Percentiles rank a stretch among this genome's conserved stretches.
These are phyloP conservation scores for Yamadazyma paraphyllophila DNA, from an alignment of 805 yeast genomes.

Conservation along the genomic window DNA sequence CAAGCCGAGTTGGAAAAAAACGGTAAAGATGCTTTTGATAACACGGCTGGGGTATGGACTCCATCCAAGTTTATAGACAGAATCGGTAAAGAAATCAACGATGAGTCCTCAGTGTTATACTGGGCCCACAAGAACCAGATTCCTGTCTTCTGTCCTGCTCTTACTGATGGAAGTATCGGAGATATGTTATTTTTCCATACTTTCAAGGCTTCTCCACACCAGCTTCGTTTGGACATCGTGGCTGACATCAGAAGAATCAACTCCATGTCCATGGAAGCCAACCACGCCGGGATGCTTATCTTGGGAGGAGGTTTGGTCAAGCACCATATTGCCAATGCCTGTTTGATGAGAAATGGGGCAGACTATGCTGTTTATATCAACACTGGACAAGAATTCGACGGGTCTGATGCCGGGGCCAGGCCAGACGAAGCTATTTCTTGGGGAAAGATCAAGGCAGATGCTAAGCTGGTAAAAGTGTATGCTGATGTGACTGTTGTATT, in stretches of 20 bases:
- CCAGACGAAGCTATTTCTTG: constrained; percentile 99
- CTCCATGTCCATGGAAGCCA: constrained; percentile 92
- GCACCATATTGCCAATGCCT: constrained; percentile 97
- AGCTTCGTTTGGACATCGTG: constrained; percentile 86
- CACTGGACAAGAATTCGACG: constrained; percentile 98
- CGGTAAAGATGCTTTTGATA: constrained; percentile 59
- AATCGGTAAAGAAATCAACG: constrained; percentile 91
- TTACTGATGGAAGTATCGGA: constrained; percentile 98
- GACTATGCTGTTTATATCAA: constrained; percentile 96
- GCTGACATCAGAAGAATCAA: constrained; percentile 90
- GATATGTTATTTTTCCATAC: constrained; percentile 99
- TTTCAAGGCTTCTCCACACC: constrained; percentile 88
- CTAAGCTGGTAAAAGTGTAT: constrained; percentile 85
- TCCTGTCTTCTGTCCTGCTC: constrained; percentile 95
- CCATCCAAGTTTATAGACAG: constrained; percentile 92
- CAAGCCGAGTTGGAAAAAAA: constrained; percentile 53
- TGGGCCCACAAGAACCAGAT: constrained; percentile 98
- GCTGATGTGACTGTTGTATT: constrained; percentile 94
- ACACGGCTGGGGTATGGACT: constrained; percentile 74
- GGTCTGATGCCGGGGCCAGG: constrained; percentile 98
- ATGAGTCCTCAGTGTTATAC: constrained; percentile 88
- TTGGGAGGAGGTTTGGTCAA: constrained; percentile 96
- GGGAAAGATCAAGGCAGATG: constrained; percentile 98
- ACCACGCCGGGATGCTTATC: constrained; percentile 91
- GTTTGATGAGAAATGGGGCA: constrained; percentile 99